Conservation (phyloP, 345 rosid species). For the Microthlaspi erraticum region DNA sequence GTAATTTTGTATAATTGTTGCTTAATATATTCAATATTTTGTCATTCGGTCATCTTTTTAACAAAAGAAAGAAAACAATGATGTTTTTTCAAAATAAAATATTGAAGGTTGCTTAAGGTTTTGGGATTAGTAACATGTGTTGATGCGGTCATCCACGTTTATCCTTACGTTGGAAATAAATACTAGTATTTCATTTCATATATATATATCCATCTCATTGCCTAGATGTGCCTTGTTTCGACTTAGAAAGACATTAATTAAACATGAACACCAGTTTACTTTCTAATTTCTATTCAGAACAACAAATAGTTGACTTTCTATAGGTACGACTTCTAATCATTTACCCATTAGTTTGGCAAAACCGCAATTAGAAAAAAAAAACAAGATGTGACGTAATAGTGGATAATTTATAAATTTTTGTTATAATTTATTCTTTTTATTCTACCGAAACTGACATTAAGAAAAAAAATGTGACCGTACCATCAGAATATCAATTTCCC, state of each 20-base stretch:
- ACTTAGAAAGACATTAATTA: not conserved
- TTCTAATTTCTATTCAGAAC: not conserved
- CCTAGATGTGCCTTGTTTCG: conserved; percentile 10
- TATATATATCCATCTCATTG: conserved; percentile 8
- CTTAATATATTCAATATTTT: not conserved
- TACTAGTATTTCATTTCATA: not conserved
- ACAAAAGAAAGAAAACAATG: not conserved
- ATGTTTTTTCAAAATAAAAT: not conserved
- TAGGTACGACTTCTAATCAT: not conserved
- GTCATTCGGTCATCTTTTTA: not conserved
- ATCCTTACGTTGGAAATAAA: conserved; percentile 19
- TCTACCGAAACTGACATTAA: too few species aligned
- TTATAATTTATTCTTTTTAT: too few species aligned
- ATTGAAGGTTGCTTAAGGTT: conserved; percentile 30
- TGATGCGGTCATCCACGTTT: conserved; percentile 38
- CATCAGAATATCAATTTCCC: too few species aligned
- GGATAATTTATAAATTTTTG: not conserved
- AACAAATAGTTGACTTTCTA: conserved; percentile 8
- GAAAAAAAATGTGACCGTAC: too few species aligned
- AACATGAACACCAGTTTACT: conserved; percentile 2
- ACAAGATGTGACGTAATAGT: not conserved
- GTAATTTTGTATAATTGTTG: not conserved
- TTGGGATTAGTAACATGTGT: conserved; percentile 39
- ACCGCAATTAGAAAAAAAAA: not conserved
- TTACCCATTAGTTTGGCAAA: not conserved